Evolutionary conservation across 306 rosid species (phyloP), one percentile per base, ranked within the genome.

Genomic region (Trifolium pratense): DNA sequence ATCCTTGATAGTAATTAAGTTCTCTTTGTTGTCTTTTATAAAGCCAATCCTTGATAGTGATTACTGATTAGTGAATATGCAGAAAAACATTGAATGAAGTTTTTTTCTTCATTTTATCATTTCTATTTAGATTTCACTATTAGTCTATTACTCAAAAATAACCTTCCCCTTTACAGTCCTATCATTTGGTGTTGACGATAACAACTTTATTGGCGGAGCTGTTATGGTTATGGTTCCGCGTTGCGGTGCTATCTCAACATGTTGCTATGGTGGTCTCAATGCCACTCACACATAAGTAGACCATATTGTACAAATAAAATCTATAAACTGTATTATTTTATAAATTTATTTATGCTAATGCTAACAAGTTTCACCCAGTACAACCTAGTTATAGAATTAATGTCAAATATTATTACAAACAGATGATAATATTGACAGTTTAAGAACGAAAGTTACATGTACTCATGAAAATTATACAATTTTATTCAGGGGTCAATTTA

Each of bases 371-470:
- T 53, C 29, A 21, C 8, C 32, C n/a, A 25, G 5, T 16, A 7
- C 23, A 49, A 49, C 56, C 61, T 55, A 21, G 60, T 21, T 21
- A 55, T 56, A 23, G 17, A 56, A 6, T 25, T 39, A 18, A 64
- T 37, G 18, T 64, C 31, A 39, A 37, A 64, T 65, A 20, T 39
- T 39, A 65, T 66, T 66, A 43, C 25, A 43, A 43, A 23, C 37
- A 14, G 71, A 23, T 13, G 1, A 13, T 43, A 42, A 56, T 10
- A 23, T 11, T 12, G n/a, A 21, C 61, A 13, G 14, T 25, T 14
- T 66, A 42, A 42, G 21, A 13, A 42, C 17, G 21, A 12, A 39
- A 42, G 56, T 66, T 42, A 66, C 71, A 66, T 7, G 64, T 2
- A 65, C 58, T 45, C 37, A 14, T 66, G 25, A 16, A 25, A 68